Conservation (phyloP, 371 early-diverging fungal genomes). For the Zopfochytrium polystomum region DNA sequence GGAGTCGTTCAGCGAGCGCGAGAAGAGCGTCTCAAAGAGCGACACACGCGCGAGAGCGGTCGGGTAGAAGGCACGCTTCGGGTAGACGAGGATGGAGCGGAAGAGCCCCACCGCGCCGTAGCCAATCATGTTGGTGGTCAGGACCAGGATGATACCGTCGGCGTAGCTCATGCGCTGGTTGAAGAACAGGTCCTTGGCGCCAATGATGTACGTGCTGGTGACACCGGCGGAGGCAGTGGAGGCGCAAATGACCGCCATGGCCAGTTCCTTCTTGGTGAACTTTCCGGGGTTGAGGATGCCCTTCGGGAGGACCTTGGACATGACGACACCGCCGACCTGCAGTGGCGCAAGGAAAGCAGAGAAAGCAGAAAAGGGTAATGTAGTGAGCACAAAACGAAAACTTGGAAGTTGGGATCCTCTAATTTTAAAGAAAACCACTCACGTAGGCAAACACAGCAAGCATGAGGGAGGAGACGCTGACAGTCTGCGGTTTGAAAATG, state of each 20-base stretch:
- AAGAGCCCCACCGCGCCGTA: not conserved
- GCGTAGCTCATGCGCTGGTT: constrained; percentile 8
- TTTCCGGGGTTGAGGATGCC: not conserved
- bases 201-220: constrained; percentile 1
- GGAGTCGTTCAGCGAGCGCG: not conserved
- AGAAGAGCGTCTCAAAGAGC: constrained; percentile 1
- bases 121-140: constrained; percentile 4
- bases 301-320: constrained; percentile 31
- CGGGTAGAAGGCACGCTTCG: constrained; percentile 2
- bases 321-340: not conserved
- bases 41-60: not conserved
- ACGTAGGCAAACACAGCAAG: constrained; percentile 8
- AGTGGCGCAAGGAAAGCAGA: too few relatives aligned
- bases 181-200: not conserved
- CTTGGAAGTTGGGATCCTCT: too few relatives aligned
- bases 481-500: constrained; percentile 14
- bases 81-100: constrained; percentile 4
- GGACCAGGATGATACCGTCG: constrained; percentile 8
- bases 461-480: constrained; percentile 14
- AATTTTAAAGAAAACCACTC: too few relatives aligned
- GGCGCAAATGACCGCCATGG: not conserved
- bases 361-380: too few relatives aligned
- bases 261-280: constrained; percentile 4
- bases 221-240: constrained; percentile 2
- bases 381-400: too few relatives aligned